Evolutionary conservation across 768 basidiomycete genomes (phyloP).

Genomic region (Suillus bovinus): DNA sequence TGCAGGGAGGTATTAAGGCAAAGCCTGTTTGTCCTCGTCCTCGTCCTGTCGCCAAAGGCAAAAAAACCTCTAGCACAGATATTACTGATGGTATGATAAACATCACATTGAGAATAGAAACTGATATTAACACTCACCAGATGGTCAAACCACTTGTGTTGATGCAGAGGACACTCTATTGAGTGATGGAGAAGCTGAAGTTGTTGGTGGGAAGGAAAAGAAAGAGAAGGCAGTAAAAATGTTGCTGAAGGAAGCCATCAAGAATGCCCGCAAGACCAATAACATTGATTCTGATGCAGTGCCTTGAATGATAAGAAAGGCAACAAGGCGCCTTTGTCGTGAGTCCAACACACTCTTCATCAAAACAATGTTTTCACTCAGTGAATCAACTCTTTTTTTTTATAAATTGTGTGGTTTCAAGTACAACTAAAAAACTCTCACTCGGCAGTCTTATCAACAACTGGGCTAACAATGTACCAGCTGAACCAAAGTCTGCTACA

Average conservation of each 20-base stretch:
- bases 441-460: too few relatives aligned
- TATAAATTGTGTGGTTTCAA: too few relatives aligned
- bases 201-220: background rate
- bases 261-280: background rate
- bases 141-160: background rate
- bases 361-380: too few relatives aligned
- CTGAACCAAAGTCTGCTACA: too few relatives aligned
- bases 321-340: too few relatives aligned
- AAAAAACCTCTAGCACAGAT: background rate
- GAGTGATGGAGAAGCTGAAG: background rate
- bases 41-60: background rate
- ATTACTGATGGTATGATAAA: background rate
- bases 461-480: too few relatives aligned
- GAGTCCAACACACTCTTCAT: too few relatives aligned
- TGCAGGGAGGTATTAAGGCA: background rate
- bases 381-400: too few relatives aligned
- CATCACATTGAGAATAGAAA: background rate
- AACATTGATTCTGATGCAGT: background rate
- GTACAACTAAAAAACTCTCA: too few relatives aligned
- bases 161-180: background rate
- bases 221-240: background rate
- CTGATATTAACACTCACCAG: background rate
- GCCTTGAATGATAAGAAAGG: too few relatives aligned
- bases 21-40: conserved; percentile 8
- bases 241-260: background rate